Evolutionary conservation across 192 early-diverging fungal species (phyloP), one percentile per base, ranked within the genome.

Genomic region (Backusella circina): DNA sequence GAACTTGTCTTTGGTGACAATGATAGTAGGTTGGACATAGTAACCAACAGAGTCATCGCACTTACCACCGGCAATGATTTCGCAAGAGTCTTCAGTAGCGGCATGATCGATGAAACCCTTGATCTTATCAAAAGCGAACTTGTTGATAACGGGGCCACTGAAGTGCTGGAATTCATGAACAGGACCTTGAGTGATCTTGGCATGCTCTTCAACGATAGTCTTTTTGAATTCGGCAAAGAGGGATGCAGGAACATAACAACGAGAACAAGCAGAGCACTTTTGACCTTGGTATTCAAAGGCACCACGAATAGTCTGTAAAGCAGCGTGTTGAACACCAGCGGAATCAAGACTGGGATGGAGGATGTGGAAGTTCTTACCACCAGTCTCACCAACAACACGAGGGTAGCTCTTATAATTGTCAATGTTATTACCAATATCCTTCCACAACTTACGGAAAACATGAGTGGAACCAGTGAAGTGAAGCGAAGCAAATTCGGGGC

Each of bases 331-430:
- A 32, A 92, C 84, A 83, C 94, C 90, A 50, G 91, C 95, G 67
- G 81, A 78, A 78, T 93, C 87, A 8, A 83, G 70, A 12, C 85
- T 81, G 23, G 84, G 81, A 84, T 98, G 96, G 61, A 98, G 79
- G 70, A 99, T 84, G 79, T 99, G 98, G 90, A 95, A 97, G 91
- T 99, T 99, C 88, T 99, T 99, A 71, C 98, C 98, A 80, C 98
- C 98, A 32, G 97, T 98, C 85, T 99, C 97, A 80, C 97, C 97
- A 18, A 99, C 97, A 72, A 99, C 93, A 80, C 97, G 93, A 65
- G 97, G 97, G 84, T 97, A 99, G 66, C 90, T 91, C 81, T 89
- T 90, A 88, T 98, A 99, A 57, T 77, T 88, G 74, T 96, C 91
- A 66, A 99, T 90, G 88, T 99, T 98, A 79, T 91, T 85, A 39